Conservation (phyloP, 306 rosid genomes). For the Corylus americana region DNA sequence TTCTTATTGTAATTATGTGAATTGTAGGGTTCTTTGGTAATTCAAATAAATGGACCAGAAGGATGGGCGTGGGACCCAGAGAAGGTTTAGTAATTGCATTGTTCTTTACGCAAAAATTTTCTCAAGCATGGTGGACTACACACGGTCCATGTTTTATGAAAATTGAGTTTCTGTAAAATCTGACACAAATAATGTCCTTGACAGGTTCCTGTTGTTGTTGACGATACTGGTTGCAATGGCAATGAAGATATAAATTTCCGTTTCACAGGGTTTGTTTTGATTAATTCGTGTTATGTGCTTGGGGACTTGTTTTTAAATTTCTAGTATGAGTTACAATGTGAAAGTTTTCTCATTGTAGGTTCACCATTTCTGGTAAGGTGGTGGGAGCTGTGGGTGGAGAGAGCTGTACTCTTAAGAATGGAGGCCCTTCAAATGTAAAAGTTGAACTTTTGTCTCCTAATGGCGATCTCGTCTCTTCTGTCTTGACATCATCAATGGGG, state of each 20-base stretch:
- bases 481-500: slow-evolving; percentile 69
- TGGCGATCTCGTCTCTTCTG: slow-evolving; percentile 70
- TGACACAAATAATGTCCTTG: slow-evolving; percentile 11
- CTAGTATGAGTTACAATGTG: slow-evolving; percentile 16
- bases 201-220: slow-evolving; percentile 86
- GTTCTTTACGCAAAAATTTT: background rate
- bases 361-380: slow-evolving; percentile 86
- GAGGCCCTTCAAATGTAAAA: slow-evolving; percentile 84
- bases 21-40: slow-evolving; percentile 82
- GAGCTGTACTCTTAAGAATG: slow-evolving; percentile 70
- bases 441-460: slow-evolving; percentile 71
- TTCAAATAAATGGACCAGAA: slow-evolving; percentile 83
- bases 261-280: slow-evolving; percentile 77
- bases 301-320: slow-evolving; percentile 17
- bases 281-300: slow-evolving; percentile 2
- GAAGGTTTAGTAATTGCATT: slow-evolving; percentile 51
- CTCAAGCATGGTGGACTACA: background rate
- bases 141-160: slow-evolving; percentile 11
- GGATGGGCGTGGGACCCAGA: slow-evolving; percentile 98
- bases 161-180: slow-evolving; percentile 21
- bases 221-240: slow-evolving; percentile 83
- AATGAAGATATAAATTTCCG: slow-evolving; percentile 88
- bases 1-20: slow-evolving; percentile 35
- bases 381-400: slow-evolving; percentile 87
- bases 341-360: slow-evolving; percentile 52